Base-by-base conservation (phyloP, 176 grass and related monocot species). In the Ensete glaucum region DNA sequence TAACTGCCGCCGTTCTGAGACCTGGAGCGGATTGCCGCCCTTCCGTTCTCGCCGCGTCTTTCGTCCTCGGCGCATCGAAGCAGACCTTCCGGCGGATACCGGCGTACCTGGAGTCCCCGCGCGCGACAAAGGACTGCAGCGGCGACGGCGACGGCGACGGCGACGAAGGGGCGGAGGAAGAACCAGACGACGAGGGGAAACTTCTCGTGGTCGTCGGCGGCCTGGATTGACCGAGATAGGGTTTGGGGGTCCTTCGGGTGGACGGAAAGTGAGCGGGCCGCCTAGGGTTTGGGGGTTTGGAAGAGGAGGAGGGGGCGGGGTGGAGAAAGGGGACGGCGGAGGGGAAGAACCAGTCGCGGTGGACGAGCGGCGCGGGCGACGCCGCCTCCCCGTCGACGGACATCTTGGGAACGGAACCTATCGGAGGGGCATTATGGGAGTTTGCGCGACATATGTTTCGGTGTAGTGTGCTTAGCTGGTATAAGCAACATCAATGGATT, bases 301-400 rank as follows among this genome's bases (percentile, higher is more conserved):
- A 77, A 22, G 85, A 82, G n/a, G 78, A 73, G 0, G 29, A 65
- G 1, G 22, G 27, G 2, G 16, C 67, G 48, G 67, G 52, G 8
- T 50, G 67, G 34, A 83, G 83, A 81, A 81, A 81, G 25, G 85
- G 80, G 24, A 78, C 81, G 75, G 89, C 75, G 74, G 85, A 82
- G 25, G 89, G 89, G 78, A 92, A 92, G 85, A 92, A 92, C 89
- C 86, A 92, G 78, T 92, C 86, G 49, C 89, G 86, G 86, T 83
- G 83, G 10, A 23, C 65, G 50, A 77, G 29, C 19, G 85, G 11
- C 53, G 85, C 81, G 16, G 77, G 34, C 19, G 25, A 11, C 34
- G 25, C 52, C 34, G 74, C 29, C 62, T 92, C 86, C 11, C 81
- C 53, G 76, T 90, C 88, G 25, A 87, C 54, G 78, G 88, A 74